These are phyloP conservation scores for Dichotomopilus funicola DNA, from an alignment of 2,329 filamentous ascomycete species.

Conservation along the genomic window DNA sequence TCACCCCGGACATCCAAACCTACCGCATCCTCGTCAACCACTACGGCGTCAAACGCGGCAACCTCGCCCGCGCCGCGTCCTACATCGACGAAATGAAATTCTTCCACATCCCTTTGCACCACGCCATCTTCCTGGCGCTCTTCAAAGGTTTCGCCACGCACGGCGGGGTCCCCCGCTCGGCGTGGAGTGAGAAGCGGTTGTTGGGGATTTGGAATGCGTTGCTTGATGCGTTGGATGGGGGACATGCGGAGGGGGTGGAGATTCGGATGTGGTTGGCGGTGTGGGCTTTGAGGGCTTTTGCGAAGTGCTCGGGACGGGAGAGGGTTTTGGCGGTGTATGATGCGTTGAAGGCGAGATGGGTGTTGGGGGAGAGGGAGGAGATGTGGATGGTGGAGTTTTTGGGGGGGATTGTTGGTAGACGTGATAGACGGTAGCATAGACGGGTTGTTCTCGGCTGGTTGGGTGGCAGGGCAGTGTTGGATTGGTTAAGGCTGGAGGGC, in stretches of 20 bases:
- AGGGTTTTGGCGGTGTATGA: slow-evolving; percentile 50
- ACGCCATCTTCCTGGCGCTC: slow-evolving; percentile 70
- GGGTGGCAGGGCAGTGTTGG: too few relatives aligned
- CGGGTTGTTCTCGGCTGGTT: too few relatives aligned
- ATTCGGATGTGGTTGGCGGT: slow-evolving; percentile 56
- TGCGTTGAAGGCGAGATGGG: slow-evolving; percentile 42
- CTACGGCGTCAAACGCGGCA: slow-evolving; percentile 60
- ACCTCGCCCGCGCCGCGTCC: slow-evolving; percentile 63
- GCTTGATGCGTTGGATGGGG: slow-evolving; percentile 45
- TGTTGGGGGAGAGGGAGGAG: slow-evolving; percentile 34
- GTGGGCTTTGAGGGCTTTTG: slow-evolving; percentile 58
- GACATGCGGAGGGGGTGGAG: slow-evolving; percentile 38
- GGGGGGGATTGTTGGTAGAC: slow-evolving; percentile 12
- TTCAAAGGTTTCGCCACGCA: slow-evolving; percentile 76
- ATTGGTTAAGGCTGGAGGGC: too few relatives aligned
- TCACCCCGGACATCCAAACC: slow-evolving; percentile 70
- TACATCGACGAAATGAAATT: slow-evolving; percentile 75
- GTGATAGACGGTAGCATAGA: neutral
- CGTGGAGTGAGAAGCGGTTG: slow-evolving; percentile 68
- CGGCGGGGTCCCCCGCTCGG: slow-evolving; percentile 55
- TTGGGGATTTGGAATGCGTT: slow-evolving; percentile 62
- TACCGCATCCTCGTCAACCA: slow-evolving; percentile 75
- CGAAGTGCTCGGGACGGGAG: slow-evolving; percentile 44
- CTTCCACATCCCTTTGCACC: slow-evolving; percentile 62
- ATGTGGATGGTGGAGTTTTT: slow-evolving; percentile 42